Evolutionary conservation across 208 protist species (phyloP), one percentile per base, ranked within the genome.

Genomic region (Porcisia deanei): DNA sequence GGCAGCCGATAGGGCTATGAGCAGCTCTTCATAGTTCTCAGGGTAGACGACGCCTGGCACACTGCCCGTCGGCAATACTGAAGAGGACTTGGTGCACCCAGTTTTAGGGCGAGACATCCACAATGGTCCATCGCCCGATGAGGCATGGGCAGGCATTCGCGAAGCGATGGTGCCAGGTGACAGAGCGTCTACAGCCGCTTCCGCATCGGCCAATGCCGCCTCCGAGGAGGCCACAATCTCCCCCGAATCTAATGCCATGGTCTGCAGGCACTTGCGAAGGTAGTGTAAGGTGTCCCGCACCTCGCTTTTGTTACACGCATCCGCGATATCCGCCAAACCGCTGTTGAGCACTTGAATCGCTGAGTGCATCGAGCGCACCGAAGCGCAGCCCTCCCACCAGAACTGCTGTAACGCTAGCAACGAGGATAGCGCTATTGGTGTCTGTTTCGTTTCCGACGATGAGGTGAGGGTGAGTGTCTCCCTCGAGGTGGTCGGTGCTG

Each of bases 361-460:
- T 4, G 47, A 3, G 54, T 83, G 75, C 67, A 96, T 57, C 0
- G 52, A 66, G 2, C 65, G 65, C 3, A 73, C 80, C 2, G 81
- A 49, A 10, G 59, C 57, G 71, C 87, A 84, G 49, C 89, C 91
- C 54, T 91, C 86, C 89, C 87, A 90, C 86, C 88, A 90, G 68
- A 96, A 91, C 43, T 80, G 71, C 55, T 94, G 85, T 12, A 91
- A 54, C 9, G 87, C 84, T 2, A 91, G 52, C 34, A 93, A 67
- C 79, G 85, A 86, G 47, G 30, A 34, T 25, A 75, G 20, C 9
- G 75, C 70, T 7, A 67, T 55, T 5, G 49, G 20, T 9, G 12
- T 18, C 59, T 20, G 43, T 14, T 54, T 45, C 49, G 41, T 25
- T 39, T 73, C 55, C 65, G 30, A 25, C 25, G 53, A 16, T 7